A percentile compares a stretch with the other conserved stretches of the same genome.
These are phyloP conservation scores for Cyamopsis tetragonoloba DNA, from an alignment of 306 rosid species.

Conservation along the genomic window DNA sequence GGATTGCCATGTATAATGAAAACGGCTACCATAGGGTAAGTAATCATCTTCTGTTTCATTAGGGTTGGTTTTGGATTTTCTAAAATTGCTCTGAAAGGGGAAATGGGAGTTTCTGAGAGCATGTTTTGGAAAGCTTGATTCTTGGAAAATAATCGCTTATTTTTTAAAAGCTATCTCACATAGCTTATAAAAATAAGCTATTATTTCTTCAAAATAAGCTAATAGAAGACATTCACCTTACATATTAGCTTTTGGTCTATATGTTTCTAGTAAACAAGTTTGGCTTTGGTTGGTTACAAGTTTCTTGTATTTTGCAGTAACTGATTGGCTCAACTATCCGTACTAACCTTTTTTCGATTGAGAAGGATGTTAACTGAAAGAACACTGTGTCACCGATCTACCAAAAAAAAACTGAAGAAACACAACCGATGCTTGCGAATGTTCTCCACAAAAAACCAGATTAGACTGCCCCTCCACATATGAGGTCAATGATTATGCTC, in stretches of 20 bases:
- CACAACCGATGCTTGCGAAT: background rate
- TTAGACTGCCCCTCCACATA: slow-evolving; percentile 5
- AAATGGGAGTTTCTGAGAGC: background rate
- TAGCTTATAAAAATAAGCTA: no score
- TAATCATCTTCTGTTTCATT: background rate
- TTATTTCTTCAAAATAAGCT: no score
- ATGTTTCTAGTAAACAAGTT: background rate
- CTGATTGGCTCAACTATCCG: slow-evolving; percentile 10
- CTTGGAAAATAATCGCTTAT: no score
- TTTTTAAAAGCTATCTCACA: no score
- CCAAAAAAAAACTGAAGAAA: slow-evolving; percentile 21
- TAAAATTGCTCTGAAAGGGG: background rate
- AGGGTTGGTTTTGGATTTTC: background rate
- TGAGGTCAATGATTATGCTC: slow-evolving; percentile 11
- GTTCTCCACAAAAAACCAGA: slow-evolving; percentile 6
- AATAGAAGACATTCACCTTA: background rate
- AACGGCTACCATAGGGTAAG: slow-evolving; percentile 53
- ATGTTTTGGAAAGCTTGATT: no score
- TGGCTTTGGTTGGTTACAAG: slow-evolving; percentile 10
- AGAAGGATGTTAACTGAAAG: slow-evolving; percentile 26
- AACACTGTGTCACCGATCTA: no score
- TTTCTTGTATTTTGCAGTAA: slow-evolving; percentile 50
- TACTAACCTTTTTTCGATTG: background rate
- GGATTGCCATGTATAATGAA: slow-evolving; percentile 56
- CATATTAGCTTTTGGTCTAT: background rate